phyloP scores from a whole-genome alignment of 441 rosid species.

The Capsella rubella region DNA sequence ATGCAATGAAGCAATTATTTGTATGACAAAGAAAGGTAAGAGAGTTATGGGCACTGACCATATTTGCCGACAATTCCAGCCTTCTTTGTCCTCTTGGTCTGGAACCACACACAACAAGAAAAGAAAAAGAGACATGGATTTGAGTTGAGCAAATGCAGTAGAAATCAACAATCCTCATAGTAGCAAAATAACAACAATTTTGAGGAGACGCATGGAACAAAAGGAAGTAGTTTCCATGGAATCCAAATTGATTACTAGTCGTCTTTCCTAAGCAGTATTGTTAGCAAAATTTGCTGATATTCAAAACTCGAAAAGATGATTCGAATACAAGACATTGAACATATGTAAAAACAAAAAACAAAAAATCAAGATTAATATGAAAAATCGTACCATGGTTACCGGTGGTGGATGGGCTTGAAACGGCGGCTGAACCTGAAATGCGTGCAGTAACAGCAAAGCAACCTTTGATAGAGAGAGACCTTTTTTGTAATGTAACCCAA shows the following conservation, averaged over 20 bases:
- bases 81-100: constrained; percentile 36
- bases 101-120: background rate
- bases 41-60: constrained; percentile 10
- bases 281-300: too few species aligned
- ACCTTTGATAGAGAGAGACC: background rate
- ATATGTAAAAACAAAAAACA: too few species aligned
- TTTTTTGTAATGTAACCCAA: background rate
- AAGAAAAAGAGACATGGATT: background rate
- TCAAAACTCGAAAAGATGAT: background rate
- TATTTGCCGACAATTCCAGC: constrained; percentile 34
- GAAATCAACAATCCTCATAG: too few species aligned
- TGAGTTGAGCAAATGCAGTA: too few species aligned
- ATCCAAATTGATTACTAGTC: background rate
- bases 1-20: background rate
- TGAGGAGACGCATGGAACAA: background rate
- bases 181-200: too few species aligned
- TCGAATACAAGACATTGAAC: too few species aligned
- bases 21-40: background rate
- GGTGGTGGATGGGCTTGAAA: background rate
- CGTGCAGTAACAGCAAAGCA: background rate
- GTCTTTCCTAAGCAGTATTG: background rate
- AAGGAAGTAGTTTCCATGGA: background rate
- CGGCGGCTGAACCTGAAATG: background rate
- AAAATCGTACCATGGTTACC: background rate
- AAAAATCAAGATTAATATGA: background rate